Base-by-base conservation (phyloP, 2,329 filamentous ascomycete genomes). In the Allantophomopsis lycopodina region DNA sequence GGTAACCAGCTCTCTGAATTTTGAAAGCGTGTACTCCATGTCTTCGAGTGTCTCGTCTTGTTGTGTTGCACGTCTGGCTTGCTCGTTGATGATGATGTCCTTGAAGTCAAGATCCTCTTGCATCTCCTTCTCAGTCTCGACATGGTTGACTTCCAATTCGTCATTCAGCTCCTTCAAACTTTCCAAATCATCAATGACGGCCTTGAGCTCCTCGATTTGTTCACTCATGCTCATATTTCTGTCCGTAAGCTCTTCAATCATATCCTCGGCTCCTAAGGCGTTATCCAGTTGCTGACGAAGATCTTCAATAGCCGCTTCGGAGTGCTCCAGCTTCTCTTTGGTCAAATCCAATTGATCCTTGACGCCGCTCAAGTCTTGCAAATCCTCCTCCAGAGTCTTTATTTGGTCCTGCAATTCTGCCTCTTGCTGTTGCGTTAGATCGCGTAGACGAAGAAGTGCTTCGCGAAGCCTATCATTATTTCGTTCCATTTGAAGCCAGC, bases 91-190 rank as follows among this genome's bases (percentile, higher is more conserved):
- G 44, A 94, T 64, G 40, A 71, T 74, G 47, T 95, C 88, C 57
- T 83, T 85, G 61, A 86, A 83, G 55, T 95, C 88, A 40, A 96
- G 74, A 51, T 95, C 88, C 50, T 93, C 83, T 56, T 94, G 87
- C 60, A 98, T 74, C 55, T 96, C 88, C 58, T 89, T 94, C 56
- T 94, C 85, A 30, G 87, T 84, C 54, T 95, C 87, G 4, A 91
- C 75, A 54, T 95, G 88, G 54, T 94, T 94, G 50, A 85, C 74
- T 56, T 95, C 88, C 3, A 98, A 75, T 60, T 98, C 91, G 52
- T 96, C 88, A 50, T 86, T 93, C 50, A 96, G 77, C 55, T 98
- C 89, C 55, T 87, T 88, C 39, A 96, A 64, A 44, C 75, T 85
- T 57, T 95, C 86, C 10, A 96, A 70, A 47, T 96, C 89, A 45